Conservation (phyloP, 257 asterid genomes). For the Solanum tarijense region DNA sequence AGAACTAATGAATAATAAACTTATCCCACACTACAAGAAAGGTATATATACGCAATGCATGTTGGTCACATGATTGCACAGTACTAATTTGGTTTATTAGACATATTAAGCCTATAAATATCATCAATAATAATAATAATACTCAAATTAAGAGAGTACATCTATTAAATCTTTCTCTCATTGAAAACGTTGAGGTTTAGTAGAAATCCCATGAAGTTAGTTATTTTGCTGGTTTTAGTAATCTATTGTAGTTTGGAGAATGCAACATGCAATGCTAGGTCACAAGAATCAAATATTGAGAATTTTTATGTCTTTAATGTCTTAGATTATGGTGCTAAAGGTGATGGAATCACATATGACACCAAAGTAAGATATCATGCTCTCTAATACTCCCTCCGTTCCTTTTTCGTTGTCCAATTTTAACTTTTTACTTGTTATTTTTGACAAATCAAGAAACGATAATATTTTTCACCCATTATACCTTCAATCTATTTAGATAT, state of each 20-base stretch:
- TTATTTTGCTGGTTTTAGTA: neutral
- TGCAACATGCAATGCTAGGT: neutral
- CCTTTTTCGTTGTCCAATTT: too few relatives aligned
- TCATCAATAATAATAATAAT: neutral
- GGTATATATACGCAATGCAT: neutral
- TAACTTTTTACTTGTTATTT: too few relatives aligned
- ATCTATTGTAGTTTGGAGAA: neutral
- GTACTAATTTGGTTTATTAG: neutral
- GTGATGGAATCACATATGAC: slow-evolving; percentile 30
- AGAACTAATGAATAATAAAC: neutral
- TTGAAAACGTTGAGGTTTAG: neutral
- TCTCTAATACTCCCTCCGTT: neutral
- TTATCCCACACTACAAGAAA: neutral
- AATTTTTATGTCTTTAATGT: slow-evolving; percentile 23
- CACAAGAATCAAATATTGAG: neutral
- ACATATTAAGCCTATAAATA: neutral
- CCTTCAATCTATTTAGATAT: too few relatives aligned
- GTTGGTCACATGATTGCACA: neutral
- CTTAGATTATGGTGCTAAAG: slow-evolving; percentile 32
- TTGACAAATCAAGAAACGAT: too few relatives aligned
- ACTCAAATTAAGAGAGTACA: neutral
- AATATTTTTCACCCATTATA: too few relatives aligned
- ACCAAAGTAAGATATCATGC: slow-evolving; percentile 22
- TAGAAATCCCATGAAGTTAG: neutral
- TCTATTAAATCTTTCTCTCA: neutral